Percentiles rank a stretch among this genome's conserved stretches.
These are phyloP conservation scores for Geranium rotundifolium DNA, from an alignment of 345 rosid genomes.

Conservation along the genomic window DNA sequence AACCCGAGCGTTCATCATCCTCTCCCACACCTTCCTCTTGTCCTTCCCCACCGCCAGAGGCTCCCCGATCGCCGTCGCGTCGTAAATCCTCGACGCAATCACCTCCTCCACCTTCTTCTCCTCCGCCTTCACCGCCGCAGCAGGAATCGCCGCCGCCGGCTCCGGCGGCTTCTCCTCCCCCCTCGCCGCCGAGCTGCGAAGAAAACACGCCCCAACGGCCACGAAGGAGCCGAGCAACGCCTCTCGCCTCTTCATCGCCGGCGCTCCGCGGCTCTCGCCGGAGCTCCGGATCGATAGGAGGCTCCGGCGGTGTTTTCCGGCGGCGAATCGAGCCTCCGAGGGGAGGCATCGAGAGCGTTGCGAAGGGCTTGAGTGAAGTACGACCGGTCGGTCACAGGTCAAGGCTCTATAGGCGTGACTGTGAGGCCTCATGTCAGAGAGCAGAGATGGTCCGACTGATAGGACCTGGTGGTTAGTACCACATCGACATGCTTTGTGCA, in stretches of 20 bases:
- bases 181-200: constrained; percentile 6
- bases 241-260: constrained; percentile 21
- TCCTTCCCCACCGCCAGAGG: constrained; percentile 82
- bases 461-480: background rate
- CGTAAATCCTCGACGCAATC: constrained; percentile 55
- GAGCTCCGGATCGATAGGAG: constrained; percentile 3
- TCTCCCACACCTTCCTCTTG: constrained; percentile 78
- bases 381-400: constrained; percentile 1
- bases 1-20: constrained; percentile 64
- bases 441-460: background rate
- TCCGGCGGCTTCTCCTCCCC: constrained; percentile 12
- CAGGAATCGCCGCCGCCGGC: background rate
- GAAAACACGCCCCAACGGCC: constrained; percentile 15
- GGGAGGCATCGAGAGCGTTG: background rate
- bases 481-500: background rate
- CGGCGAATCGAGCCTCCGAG: background rate
- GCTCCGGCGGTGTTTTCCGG: constrained; percentile 2
- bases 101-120: constrained; percentile 21
- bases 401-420: background rate
- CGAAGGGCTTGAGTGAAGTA: background rate
- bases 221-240: constrained; percentile 37
- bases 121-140: constrained; percentile 14
- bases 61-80: constrained; percentile 84
- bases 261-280: constrained; percentile 2
- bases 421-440: constrained; percentile 6